These are phyloP conservation scores for Tetrastigma voinierianum DNA, from an alignment of 164 flowering plant species.

Conservation along the genomic window DNA sequence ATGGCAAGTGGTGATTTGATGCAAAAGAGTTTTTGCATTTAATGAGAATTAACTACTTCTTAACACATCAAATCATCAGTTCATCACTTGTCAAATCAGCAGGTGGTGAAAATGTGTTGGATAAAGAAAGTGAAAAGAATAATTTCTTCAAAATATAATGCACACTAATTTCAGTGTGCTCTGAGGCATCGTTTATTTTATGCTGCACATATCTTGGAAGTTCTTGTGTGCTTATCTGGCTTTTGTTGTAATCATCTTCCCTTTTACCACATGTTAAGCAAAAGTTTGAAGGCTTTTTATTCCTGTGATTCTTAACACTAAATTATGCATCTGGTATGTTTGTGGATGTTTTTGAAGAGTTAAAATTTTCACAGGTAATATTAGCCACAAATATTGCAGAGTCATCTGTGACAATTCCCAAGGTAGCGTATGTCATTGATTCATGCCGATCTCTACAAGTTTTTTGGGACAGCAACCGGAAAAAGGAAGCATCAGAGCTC, in stretches of 20 bases:
- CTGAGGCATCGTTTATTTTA: no score
- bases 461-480: slow-evolving; percentile 64
- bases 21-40: no score
- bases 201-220: no score
- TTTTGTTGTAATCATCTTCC: not conserved
- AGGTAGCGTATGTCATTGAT: slow-evolving; percentile 94
- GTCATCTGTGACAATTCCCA: slow-evolving; percentile 98
- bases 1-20: no score
- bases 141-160: no score
- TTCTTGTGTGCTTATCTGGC: no score
- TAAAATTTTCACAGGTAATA: slow-evolving; percentile 60
- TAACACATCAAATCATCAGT: no score
- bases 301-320: not conserved
- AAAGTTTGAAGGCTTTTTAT: not conserved
- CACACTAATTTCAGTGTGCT: no score
- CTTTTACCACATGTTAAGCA: not conserved
- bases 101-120: no score
- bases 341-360: not conserved
- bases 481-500: slow-evolving; percentile 70
- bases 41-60: no score
- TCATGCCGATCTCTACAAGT: slow-evolving; percentile 95
- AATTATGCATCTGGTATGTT: not conserved
- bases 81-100: no score
- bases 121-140: no score
- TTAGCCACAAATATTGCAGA: slow-evolving; percentile 98